Evolutionary conservation across 441 rosid genomes (phyloP).

Genomic region (Mallotus japonicus): DNA sequence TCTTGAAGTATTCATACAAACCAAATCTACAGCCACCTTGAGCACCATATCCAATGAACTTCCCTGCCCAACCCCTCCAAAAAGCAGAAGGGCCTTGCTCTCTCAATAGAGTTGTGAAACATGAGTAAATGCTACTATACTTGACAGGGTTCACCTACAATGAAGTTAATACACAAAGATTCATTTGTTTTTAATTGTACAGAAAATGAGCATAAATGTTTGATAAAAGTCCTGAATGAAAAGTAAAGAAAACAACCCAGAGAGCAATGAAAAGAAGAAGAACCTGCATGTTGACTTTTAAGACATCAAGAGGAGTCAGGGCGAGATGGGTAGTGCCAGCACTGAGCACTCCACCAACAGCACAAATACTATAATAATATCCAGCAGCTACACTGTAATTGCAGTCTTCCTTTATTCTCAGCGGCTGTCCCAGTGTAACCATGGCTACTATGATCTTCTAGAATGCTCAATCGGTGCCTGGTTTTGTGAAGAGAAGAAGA

Average conservation of each 20-base stretch:
- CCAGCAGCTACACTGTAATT: conserved; percentile 24
- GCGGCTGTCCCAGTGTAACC: not conserved
- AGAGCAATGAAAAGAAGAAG: not conserved
- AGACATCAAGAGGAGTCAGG: conserved; percentile 74
- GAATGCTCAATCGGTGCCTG: not conserved
- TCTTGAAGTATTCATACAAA: conserved; percentile 69
- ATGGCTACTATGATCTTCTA: not conserved
- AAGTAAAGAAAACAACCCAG: not conserved
- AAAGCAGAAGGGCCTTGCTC: conserved; percentile 67
- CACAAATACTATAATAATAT: conserved; percentile 52
- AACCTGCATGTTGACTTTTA: conserved; percentile 85
- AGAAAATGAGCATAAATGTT: not conserved
- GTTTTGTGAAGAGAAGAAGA: not conserved
- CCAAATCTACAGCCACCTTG: conserved; percentile 84
- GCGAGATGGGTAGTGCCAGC: conserved; percentile 71
- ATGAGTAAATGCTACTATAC: conserved; percentile 52
- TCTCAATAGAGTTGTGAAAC: conserved; percentile 52
- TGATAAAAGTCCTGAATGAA: conserved; percentile 7
- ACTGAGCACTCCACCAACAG: conserved; percentile 73
- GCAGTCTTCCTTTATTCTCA: conserved; percentile 19
- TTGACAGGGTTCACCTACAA: conserved; percentile 62
- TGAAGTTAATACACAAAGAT: too few relatives aligned
- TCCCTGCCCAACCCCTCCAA: conserved; percentile 82
- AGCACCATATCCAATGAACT: conserved; percentile 69
- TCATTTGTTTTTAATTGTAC: not conserved